These are phyloP conservation scores for Penicillium flavigenum DNA, from an alignment of 495 filamentous ascomycete genomes.

Conservation along the genomic window DNA sequence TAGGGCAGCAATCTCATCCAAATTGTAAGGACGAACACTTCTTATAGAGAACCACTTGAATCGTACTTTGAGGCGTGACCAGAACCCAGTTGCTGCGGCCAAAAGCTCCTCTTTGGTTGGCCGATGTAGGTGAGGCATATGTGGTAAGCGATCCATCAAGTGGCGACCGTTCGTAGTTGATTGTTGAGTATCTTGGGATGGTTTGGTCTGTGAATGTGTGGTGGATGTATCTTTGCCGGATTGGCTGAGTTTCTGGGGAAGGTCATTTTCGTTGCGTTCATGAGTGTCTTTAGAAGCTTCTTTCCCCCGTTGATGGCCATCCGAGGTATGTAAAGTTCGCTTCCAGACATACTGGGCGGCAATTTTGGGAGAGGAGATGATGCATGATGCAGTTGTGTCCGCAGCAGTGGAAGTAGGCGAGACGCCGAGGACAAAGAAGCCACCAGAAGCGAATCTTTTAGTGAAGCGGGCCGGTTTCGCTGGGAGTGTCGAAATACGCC, in stretches of 20 bases:
- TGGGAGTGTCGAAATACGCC: slow-evolving; percentile 21
- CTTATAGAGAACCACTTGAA: slow-evolving; percentile 98
- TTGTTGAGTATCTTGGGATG: slow-evolving; percentile 17
- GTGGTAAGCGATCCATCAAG: slow-evolving; percentile 63
- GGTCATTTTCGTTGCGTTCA: slow-evolving; percentile 17
- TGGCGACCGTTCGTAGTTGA: slow-evolving; percentile 36
- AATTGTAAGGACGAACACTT: slow-evolving; percentile 91
- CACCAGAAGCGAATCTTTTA: slow-evolving; percentile 40
- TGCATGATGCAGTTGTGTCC: slow-evolving; percentile 38
- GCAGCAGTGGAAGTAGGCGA: slow-evolving; percentile 37
- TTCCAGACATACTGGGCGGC: slow-evolving; percentile 32
- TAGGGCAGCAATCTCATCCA: slow-evolving; percentile 91
- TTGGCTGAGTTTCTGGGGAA: slow-evolving; percentile 12
- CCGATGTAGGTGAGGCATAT: slow-evolving; percentile 71
- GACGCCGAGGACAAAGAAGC: slow-evolving; percentile 38
- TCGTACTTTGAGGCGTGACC: slow-evolving; percentile 83
- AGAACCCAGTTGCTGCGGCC: slow-evolving; percentile 87
- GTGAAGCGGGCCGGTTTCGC: slow-evolving; percentile 31
- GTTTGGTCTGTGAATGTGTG: slow-evolving; percentile 1
- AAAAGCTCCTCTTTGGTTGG: slow-evolving; percentile 93
- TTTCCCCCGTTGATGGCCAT: slow-evolving; percentile 19
- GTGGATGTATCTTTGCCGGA: slow-evolving; percentile 11
- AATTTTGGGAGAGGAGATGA: slow-evolving; percentile 33
- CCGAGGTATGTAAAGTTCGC: slow-evolving; percentile 39
- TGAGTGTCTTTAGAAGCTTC: slow-evolving; percentile 12